A percentile compares a stretch with the other conserved stretches of the same genome.
phyloP scores from a whole-genome alignment of 1,284 basidiomycete species.

The Taiwanofungus camphoratus region DNA sequence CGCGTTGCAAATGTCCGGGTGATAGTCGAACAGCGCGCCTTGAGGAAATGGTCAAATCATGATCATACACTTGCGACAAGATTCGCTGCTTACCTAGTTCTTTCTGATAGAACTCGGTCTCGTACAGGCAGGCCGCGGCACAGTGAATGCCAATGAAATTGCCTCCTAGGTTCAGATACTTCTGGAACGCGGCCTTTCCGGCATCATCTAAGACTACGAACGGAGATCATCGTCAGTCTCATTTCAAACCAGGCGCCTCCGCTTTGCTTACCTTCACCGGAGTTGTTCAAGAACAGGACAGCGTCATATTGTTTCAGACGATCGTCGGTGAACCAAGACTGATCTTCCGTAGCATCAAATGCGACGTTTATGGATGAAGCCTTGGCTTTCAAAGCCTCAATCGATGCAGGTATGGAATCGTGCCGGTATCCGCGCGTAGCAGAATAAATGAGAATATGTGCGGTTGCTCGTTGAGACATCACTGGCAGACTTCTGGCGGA shows the following conservation, averaged over 20 bases:
- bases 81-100: constrained; percentile 34
- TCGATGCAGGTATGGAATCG: constrained; percentile 9
- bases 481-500: too few relatives aligned
- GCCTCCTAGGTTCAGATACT: constrained; percentile 64
- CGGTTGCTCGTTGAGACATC: too few relatives aligned
- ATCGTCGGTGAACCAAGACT: constrained; percentile 49
- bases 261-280: constrained; percentile 59
- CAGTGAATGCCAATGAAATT: constrained; percentile 69
- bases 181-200: constrained; percentile 58
- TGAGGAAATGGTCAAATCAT: neutral
- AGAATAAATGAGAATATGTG: constrained; percentile 10
- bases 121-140: constrained; percentile 63
- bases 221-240: neutral
- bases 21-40: constrained; percentile 74
- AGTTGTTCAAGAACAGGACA: constrained; percentile 67
- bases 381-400: constrained; percentile 5
- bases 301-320: constrained; percentile 56
- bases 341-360: constrained; percentile 67
- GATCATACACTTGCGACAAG: neutral
- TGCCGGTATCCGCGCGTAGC: constrained; percentile 10
- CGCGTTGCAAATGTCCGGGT: constrained; percentile 60
- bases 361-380: constrained; percentile 30
- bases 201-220: constrained; percentile 52
- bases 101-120: constrained; percentile 57
- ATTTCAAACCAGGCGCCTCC: too few relatives aligned